A percentile compares a stretch with the other conserved stretches of the same genome.
These are phyloP conservation scores for Edaphochlamys debaryana DNA, from an alignment of 139 green algal genomes.

Conservation along the genomic window DNA sequence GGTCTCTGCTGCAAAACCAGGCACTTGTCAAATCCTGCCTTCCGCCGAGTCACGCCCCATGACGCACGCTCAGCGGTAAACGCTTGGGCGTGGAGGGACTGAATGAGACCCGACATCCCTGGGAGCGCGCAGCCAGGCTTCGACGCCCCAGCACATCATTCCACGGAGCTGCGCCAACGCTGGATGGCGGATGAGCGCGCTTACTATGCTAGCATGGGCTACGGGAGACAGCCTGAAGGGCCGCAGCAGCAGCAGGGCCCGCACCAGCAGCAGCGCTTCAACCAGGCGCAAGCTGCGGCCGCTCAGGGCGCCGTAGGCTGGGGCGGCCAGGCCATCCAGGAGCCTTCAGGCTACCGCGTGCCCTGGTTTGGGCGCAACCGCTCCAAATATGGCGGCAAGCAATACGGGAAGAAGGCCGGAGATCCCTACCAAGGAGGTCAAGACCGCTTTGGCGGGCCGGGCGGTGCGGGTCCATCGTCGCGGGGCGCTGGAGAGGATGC, in stretches of 20 bases:
- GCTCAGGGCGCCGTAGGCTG: constrained; percentile 59
- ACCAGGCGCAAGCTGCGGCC: neutral
- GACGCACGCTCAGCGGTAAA: too few relatives aligned
- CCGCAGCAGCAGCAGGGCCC: neutral
- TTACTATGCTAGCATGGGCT: constrained; percentile 7
- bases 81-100: too few relatives aligned
- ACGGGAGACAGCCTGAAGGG: neutral
- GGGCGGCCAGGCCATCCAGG: constrained; percentile 77
- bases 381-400: constrained; percentile 20
- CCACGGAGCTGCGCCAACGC: neutral
- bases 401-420: constrained; percentile 5
- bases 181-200: constrained; percentile 27
- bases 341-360: constrained; percentile 57
- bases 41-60: too few relatives aligned
- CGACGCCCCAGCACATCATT: too few relatives aligned
- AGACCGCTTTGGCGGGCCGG: neutral
- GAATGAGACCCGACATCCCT: too few relatives aligned
- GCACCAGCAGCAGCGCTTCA: constrained; percentile 12
- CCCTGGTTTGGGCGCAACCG: constrained; percentile 75
- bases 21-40: too few relatives aligned
- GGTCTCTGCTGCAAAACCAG: too few relatives aligned
- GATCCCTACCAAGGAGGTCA: neutral
- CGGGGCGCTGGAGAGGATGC: constrained; percentile 43
- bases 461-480: neutral
- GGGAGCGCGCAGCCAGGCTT: too few relatives aligned